These are phyloP conservation scores for Ophiostoma populinum DNA, from an alignment of 2,329 filamentous ascomycete species.

Conservation along the genomic window DNA sequence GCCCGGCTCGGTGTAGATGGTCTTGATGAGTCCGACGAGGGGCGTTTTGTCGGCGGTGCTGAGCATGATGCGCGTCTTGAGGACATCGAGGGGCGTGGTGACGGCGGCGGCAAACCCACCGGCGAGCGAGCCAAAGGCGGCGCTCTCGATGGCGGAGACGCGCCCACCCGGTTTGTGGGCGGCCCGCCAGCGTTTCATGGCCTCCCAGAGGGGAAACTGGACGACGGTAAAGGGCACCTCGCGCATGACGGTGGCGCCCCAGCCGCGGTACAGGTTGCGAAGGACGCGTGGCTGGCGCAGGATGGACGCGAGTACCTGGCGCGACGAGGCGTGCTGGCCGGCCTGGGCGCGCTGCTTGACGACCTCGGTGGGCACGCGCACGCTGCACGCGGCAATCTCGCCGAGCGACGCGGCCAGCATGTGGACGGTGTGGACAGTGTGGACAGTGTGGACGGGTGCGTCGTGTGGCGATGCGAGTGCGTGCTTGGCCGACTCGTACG, in stretches of 20 bases:
- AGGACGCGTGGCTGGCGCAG: constrained; percentile 40
- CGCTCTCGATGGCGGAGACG: constrained; percentile 61
- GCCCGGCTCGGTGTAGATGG: constrained; percentile 48
- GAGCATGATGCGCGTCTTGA: constrained; percentile 96
- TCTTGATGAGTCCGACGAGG: constrained; percentile 39
- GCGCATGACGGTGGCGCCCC: constrained; percentile 79
- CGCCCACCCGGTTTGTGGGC: constrained; percentile 15
- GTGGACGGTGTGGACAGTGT: too few relatives aligned
- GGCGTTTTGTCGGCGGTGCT: constrained; percentile 51
- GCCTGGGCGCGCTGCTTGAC: constrained; percentile 95
- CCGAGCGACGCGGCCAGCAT: constrained; percentile 76
- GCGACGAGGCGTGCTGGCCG: constrained; percentile 54
- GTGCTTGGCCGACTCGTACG: constrained; percentile 63
- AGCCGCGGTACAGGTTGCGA: constrained; percentile 78
- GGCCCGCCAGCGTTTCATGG: constrained; percentile 56
- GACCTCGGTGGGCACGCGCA: constrained; percentile 89
- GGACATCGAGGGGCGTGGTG: constrained; percentile 86
- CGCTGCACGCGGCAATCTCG: constrained; percentile 80
- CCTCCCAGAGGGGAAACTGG: constrained; percentile 95
- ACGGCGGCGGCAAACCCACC: constrained; percentile 73
- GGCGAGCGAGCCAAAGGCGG: constrained; percentile 64
- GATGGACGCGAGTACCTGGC: constrained; percentile 53
- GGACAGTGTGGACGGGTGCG: too few relatives aligned
- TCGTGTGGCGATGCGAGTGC: constrained; percentile 21
- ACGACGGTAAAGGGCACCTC: constrained; percentile 96